Base-by-base conservation (phyloP, 1,139 yeast species). In the Suhomyces coccinellae region DNA sequence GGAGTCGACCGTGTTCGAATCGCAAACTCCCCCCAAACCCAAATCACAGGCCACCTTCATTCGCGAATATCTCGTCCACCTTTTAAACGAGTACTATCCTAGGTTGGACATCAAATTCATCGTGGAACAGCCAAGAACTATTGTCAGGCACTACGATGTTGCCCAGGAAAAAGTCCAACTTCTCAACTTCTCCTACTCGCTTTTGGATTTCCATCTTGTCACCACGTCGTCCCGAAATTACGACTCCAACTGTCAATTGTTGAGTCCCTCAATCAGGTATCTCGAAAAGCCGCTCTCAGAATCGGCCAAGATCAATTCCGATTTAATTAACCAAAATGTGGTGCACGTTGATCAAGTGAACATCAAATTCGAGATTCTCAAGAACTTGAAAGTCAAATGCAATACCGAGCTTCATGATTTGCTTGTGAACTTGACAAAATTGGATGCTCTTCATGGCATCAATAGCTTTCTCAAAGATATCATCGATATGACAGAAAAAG, bases 31-130 rank as follows among this genome's bases (percentile, higher is more conserved):
- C 11, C 39, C 28, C 1, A 27, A 30, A n/a, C 11, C n/a, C 11
- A 30, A 9, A 11, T 33, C 41, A 4, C 68, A 63, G 41, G 52
- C 56, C 10, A 49, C 45, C 5, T 51, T 15, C 28, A 24, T 31
- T 14, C 24, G 44, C 8, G 55, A 46, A 11, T 41, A 43, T 22
- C 16, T 47, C 8, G 36, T 38, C 13, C 38, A 40, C n/a, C 43
- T 70, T 15, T 57, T 78, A 4, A 67, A 73, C 44, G 78, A 76
- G 29, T 65, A 63, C 46, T 77, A 75, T 46, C 81, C 82, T 2
- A 57, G 59, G 10, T 54, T 73, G 11, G 76, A 71, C 49, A 55
- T 74, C 26, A 72, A 72, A 46, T 54, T 71, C 30, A 70, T 73
- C 4, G 62, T 74, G 38, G 77, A 71, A 47, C 79, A 73, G 50